Evolutionary conservation across 257 asterid genomes (phyloP).

Genomic region (Anisodus tanguticus): DNA sequence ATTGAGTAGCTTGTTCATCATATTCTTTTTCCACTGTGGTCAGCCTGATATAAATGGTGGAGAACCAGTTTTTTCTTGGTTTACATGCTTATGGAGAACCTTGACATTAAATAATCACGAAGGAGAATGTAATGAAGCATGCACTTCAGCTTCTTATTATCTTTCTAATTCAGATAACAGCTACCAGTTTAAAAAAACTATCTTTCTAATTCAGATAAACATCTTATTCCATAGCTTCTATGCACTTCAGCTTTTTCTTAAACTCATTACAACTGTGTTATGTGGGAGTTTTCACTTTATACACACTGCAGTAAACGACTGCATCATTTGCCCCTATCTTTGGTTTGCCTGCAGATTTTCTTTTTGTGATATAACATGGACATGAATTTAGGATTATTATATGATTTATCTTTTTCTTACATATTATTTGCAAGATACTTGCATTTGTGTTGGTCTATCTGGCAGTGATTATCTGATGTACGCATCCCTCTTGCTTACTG

Average conservation of each 20-base stretch:
- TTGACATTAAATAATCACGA: background rate
- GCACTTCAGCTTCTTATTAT: slow-evolving; percentile 8
- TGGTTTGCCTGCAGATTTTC: background rate
- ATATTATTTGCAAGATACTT: background rate
- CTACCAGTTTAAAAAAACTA: no score
- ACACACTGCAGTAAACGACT: background rate
- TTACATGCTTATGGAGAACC: slow-evolving; percentile 27
- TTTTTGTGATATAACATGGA: slow-evolving; percentile 4
- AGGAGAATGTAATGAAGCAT: slow-evolving; percentile 1
- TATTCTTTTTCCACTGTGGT: background rate
- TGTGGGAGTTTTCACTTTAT: slow-evolving; percentile 3
- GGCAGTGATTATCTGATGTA: background rate
- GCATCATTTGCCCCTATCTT: background rate
- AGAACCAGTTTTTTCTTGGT: slow-evolving; percentile 13
- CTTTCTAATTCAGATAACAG: background rate
- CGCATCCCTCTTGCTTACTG: background rate
- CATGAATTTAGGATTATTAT: slow-evolving; percentile 7
- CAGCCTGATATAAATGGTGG: slow-evolving; percentile 10
- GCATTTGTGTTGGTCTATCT: slow-evolving; percentile 20
- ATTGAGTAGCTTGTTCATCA: background rate
- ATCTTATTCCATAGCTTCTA: background rate
- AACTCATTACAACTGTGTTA: background rate
- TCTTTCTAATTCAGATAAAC: background rate
- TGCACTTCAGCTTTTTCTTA: background rate
- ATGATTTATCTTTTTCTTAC: background rate